Conservation (phyloP, 306 rosid species). For the Mimosa pudica region DNA sequence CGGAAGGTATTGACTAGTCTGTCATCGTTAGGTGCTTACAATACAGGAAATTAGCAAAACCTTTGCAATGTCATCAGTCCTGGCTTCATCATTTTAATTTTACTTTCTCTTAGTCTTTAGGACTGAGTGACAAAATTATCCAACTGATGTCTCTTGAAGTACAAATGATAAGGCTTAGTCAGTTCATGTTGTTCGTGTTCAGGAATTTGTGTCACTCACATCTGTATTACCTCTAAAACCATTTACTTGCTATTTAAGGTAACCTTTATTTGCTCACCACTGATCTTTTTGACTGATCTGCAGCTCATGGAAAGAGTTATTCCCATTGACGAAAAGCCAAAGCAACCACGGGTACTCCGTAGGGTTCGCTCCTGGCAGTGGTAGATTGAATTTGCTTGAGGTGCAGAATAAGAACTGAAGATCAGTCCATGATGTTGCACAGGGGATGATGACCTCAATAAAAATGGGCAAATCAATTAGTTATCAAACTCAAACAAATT, state of each 20-base stretch:
- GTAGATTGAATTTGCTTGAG: slow-evolving; percentile 54
- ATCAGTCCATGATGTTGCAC: slow-evolving; percentile 18
- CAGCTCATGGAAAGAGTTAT: slow-evolving; percentile 87
- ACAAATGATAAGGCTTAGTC: slow-evolving; percentile 5
- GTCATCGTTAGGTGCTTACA: background rate
- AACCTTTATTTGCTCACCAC: slow-evolving; percentile 5
- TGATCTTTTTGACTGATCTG: slow-evolving; percentile 37
- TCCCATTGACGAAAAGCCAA: slow-evolving; percentile 73
- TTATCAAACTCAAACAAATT: slow-evolving; percentile 16
- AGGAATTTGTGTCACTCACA: slow-evolving; percentile 25
- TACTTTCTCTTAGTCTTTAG: background rate
- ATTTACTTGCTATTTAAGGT: slow-evolving; percentile 11
- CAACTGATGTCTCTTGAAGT: slow-evolving; percentile 26
- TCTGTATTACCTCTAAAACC: background rate
- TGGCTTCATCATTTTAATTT: background rate
- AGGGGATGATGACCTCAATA: slow-evolving; percentile 2
- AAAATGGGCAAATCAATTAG: slow-evolving; percentile 28
- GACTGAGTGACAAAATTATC: slow-evolving; percentile 18
- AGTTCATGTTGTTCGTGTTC: background rate
- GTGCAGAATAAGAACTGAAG: slow-evolving; percentile 25
- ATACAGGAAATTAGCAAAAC: background rate
- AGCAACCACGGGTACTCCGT: slow-evolving; percentile 63
- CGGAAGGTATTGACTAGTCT: background rate
- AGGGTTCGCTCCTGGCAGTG: slow-evolving; percentile 67
- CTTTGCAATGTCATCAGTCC: background rate